A percentile compares a stretch with the other conserved stretches of the same genome.
Conservation (phyloP, 176 grass and related monocot species). For the Lolium perenne region DNA sequence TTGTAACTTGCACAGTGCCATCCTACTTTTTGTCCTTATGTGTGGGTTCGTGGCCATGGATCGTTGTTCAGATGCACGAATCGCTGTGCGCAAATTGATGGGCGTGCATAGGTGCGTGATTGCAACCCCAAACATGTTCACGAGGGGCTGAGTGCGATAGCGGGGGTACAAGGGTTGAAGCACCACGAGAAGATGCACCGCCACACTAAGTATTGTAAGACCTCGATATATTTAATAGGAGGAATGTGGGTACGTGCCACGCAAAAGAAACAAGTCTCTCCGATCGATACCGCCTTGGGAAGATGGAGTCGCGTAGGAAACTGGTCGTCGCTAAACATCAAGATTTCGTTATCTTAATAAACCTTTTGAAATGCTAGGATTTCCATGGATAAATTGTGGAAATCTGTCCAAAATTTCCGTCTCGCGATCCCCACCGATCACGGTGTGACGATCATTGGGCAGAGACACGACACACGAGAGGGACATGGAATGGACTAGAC, state of each 20-base stretch:
- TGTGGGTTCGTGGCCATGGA: not conserved
- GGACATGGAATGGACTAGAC: conserved; percentile 32
- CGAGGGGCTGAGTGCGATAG: conserved; percentile 34
- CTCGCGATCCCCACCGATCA: not conserved
- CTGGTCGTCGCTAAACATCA: not conserved
- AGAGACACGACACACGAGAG: not conserved
- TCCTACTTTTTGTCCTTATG: not conserved
- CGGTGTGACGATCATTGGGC: not conserved
- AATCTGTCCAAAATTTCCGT: not conserved
- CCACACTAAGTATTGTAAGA: conserved; percentile 23
- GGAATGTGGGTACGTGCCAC: not conserved
- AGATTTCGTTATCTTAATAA: not conserved
- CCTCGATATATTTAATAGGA: not conserved
- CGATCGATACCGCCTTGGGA: not conserved
- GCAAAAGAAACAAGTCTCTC: not conserved
- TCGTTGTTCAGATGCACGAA: not conserved
- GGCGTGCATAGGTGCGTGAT: not conserved
- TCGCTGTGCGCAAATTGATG: not conserved
- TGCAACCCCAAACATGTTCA: conserved; percentile 29
- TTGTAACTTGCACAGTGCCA: not conserved
- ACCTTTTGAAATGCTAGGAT: not conserved
- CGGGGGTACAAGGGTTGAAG: not conserved
- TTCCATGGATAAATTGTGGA: no score
- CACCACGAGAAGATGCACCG: conserved; percentile 29
- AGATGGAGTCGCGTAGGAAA: not conserved